Conservation (phyloP, 768 basidiomycete species). For the Wakefieldia striispora region DNA sequence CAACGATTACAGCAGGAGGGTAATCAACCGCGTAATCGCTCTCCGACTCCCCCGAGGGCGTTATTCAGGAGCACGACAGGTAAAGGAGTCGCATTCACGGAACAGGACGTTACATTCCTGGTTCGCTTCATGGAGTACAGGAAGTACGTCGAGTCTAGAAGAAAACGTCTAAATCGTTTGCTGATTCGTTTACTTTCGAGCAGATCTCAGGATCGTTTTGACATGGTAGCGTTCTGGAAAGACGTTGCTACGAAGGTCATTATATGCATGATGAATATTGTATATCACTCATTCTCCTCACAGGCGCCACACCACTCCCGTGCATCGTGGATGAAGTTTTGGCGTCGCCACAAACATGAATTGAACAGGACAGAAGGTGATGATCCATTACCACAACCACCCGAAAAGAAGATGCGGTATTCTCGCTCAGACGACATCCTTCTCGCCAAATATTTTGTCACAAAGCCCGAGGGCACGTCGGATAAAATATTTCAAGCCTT, state of each 20-base stretch:
- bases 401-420: constrained; percentile 88
- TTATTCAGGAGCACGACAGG: constrained; percentile 84
- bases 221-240: constrained; percentile 81
- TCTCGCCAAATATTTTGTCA: constrained; percentile 71
- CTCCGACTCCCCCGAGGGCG: constrained; percentile 78
- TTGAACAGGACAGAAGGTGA: constrained; percentile 63
- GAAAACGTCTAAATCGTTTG: neutral
- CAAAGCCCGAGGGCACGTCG: constrained; percentile 75
- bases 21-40: constrained; percentile 51
- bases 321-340: constrained; percentile 94
- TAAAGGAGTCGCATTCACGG: constrained; percentile 87
- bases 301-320: constrained; percentile 89
- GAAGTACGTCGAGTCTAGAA: constrained; percentile 46
- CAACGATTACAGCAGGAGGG: constrained; percentile 39
- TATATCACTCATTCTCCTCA: constrained; percentile 1
- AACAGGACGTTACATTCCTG: constrained; percentile 76
- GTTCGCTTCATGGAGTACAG: constrained; percentile 76
- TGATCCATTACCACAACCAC: constrained; percentile 69
- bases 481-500: constrained; percentile 85
- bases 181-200: constrained; percentile 8
- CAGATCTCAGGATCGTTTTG: constrained; percentile 57
- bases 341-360: constrained; percentile 86
- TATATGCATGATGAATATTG: constrained; percentile 2
- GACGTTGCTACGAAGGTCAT: constrained; percentile 67
- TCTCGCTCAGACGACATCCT: constrained; percentile 76